phyloP scores from a whole-genome alignment of 306 rosid species.

The Gleditsia sinensis region DNA sequence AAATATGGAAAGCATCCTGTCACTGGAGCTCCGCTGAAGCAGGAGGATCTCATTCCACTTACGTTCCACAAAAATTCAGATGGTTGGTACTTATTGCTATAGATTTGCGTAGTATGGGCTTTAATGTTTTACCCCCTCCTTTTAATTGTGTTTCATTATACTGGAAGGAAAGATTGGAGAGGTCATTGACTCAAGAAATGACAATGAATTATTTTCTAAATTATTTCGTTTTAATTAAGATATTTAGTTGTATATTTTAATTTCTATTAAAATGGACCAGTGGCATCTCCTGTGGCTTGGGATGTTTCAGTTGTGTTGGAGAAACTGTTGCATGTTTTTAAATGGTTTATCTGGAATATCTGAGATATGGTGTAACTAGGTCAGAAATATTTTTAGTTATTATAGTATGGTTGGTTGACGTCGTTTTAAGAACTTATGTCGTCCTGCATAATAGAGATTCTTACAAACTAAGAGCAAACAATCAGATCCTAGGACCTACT shows the following conservation, averaged over 20 bases:
- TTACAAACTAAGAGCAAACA: background rate
- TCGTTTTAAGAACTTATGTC: background rate
- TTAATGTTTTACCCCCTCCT: background rate
- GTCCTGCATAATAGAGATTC: slow-evolving; percentile 1
- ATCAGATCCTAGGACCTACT: background rate
- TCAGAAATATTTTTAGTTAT: background rate
- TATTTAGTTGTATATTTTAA: background rate
- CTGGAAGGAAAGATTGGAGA: background rate
- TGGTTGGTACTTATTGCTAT: slow-evolving; percentile 47
- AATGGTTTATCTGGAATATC: slow-evolving; percentile 12
- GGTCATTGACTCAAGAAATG: background rate
- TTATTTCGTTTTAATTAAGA: background rate
- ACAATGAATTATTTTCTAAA: background rate
- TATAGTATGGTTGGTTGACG: background rate
- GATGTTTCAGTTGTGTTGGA: slow-evolving; percentile 5
- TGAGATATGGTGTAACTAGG: background rate
- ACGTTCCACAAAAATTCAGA: slow-evolving; percentile 92
- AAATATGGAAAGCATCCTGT: slow-evolving; percentile 93
- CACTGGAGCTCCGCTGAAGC: slow-evolving; percentile 74
- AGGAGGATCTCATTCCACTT: slow-evolving; percentile 75
- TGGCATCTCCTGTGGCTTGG: background rate
- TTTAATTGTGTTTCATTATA: slow-evolving; percentile 15
- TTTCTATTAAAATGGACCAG: background rate
- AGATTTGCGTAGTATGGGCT: background rate
- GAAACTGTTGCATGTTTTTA: background rate